Evolutionary conservation across 208 protist genomes (phyloP).

Genomic region (Crithidia acanthocephali): DNA sequence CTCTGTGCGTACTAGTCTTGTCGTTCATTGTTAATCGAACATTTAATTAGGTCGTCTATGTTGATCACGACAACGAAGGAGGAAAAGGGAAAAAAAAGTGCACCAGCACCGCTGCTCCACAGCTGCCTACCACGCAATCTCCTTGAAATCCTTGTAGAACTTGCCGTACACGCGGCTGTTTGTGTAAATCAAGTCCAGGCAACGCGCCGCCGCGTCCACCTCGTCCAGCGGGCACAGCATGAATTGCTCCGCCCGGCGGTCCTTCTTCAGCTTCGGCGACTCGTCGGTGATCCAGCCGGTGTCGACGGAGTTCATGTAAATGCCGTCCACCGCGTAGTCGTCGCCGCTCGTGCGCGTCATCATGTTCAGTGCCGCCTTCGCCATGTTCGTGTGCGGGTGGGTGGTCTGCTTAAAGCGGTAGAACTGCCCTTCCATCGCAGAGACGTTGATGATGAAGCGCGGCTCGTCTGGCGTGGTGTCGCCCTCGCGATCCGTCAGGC

Average conservation of each 20-base stretch:
- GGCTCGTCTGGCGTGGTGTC: slow-evolving; percentile 61
- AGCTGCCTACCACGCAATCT: slow-evolving; percentile 76
- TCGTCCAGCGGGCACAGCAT: slow-evolving; percentile 93
- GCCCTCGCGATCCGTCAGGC: slow-evolving; percentile 72
- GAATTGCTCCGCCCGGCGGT: slow-evolving; percentile 65
- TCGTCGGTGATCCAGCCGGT: slow-evolving; percentile 98
- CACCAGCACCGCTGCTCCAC: background rate
- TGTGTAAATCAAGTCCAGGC: slow-evolving; percentile 95
- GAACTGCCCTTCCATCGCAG: slow-evolving; percentile 98
- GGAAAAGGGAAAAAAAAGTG: background rate
- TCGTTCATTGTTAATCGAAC: too few relatives aligned
- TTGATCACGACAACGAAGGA: background rate
- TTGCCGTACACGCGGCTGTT: slow-evolving; percentile 76
- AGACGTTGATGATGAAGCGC: slow-evolving; percentile 98
- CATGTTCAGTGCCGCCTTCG: slow-evolving; percentile 99
- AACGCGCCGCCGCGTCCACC: slow-evolving; percentile 96
- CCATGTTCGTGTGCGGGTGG: slow-evolving; percentile 99
- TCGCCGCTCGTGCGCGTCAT: slow-evolving; percentile 96
- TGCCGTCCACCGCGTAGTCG: slow-evolving; percentile 90
- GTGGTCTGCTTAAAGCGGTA: slow-evolving; percentile 93
- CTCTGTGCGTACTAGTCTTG: too few relatives aligned
- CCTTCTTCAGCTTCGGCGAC: slow-evolving; percentile 88
- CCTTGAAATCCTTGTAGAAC: slow-evolving; percentile 93
- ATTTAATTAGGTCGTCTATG: too few relatives aligned
- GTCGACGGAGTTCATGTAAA: slow-evolving; percentile 98